Base-by-base conservation (phyloP, 768 basidiomycete species). In the Suillus placidus region DNA sequence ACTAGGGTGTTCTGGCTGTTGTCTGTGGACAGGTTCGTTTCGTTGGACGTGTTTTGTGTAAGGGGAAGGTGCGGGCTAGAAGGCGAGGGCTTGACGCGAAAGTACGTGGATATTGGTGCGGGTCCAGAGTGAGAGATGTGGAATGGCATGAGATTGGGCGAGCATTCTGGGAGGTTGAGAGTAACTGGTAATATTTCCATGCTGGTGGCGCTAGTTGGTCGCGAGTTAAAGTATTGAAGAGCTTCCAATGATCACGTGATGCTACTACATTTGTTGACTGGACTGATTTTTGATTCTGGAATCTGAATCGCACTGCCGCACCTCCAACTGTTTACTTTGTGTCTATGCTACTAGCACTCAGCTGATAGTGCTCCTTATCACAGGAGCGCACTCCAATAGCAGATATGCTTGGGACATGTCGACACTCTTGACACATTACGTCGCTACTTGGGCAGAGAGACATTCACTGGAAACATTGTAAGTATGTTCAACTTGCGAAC, bases 61-160 rank as follows among this genome's bases (percentile, higher is more conserved):
- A 30, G 16, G 23, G 66, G 26, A 67, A 23, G 55, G 45, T 23
- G 16, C 40, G 69, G 30, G 67, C 56, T 13, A 23, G 72, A 42
- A 5, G 74, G 74, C n/a, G 71, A 72, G 4, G 80, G 74, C 62
- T 82, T 83, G 61, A 88, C 80, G 54, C 83, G 84, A 74, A 94
- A 88, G 74, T 88, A 95, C 6, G 89, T 88, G 4, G 89, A 89
- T 20, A 94, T 80, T 6, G 88, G 87, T 1, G 93, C 92, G 23
- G 83, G 82, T 0, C 93, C 93, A 12, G 83, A 80, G 75, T 93
- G 87, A 14, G 82, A 77, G 56, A 94, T 87, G 69, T 90, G 87
- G 68, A 95, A 95, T 6, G 93, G 93, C 91, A 95, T 93, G 37
- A 95, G 82, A 72, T 88, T 83, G 1, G 91, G 92, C 3, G 77